Percentiles rank a stretch among this genome's conserved stretches.
These are phyloP conservation scores for Cladosporium sphaerospermum DNA, from an alignment of 2,329 filamentous ascomycete genomes.

Conservation along the genomic window DNA sequence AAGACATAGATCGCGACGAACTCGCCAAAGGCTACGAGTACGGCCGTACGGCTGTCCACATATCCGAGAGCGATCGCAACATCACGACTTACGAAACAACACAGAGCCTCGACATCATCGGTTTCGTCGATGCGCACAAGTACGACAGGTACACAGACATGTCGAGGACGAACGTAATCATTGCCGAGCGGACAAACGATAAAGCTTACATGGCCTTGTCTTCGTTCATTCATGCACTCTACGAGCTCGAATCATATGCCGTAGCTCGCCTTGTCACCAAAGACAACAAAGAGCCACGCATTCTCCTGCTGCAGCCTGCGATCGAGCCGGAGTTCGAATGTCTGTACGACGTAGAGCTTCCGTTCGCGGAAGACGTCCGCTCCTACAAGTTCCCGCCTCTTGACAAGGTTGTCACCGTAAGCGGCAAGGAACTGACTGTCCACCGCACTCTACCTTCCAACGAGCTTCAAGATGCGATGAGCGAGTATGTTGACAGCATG, in stretches of 20 bases:
- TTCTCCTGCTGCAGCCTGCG: slow-evolving; percentile 73
- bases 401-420: slow-evolving; percentile 81
- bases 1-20: slow-evolving; percentile 72
- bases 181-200: slow-evolving; percentile 72
- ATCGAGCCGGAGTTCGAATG: slow-evolving; percentile 77
- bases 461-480: slow-evolving; percentile 74
- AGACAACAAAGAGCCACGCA: slow-evolving; percentile 68
- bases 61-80: slow-evolving; percentile 77
- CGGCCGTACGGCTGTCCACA: slow-evolving; percentile 83
- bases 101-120: slow-evolving; percentile 72
- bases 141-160: slow-evolving; percentile 82
- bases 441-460: slow-evolving; percentile 77
- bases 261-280: slow-evolving; percentile 81
- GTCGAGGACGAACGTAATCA: slow-evolving; percentile 70
- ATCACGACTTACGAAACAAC: slow-evolving; percentile 79
- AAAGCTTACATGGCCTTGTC: slow-evolving; percentile 79
- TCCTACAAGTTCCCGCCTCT: slow-evolving; percentile 87
- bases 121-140: slow-evolving; percentile 61
- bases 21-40: slow-evolving; percentile 94
- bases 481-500: slow-evolving; percentile 87
- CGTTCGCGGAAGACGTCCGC: slow-evolving; percentile 87
- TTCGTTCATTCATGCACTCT: slow-evolving; percentile 80
- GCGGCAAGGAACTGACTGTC: slow-evolving; percentile 69
- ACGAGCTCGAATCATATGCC: slow-evolving; percentile 78
- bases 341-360: slow-evolving; percentile 81